phyloP scores from a whole-genome alignment of 169 alveolate genomes.

The Plasmodium fragile region DNA sequence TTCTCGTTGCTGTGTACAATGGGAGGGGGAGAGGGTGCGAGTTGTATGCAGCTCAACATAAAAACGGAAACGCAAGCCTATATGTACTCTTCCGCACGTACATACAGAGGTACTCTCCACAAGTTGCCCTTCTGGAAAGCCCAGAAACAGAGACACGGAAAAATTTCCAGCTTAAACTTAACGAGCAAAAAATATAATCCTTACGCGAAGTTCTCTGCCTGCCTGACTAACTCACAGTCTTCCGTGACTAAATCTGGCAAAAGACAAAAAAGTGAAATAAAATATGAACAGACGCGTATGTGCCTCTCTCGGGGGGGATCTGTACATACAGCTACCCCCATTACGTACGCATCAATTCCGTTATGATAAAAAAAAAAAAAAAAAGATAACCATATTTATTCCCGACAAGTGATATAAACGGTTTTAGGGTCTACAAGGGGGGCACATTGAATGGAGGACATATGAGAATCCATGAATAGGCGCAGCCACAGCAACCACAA shows the following conservation, averaged over 20 bases:
- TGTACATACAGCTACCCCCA: constrained; percentile 1
- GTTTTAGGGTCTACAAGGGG: constrained; percentile 50
- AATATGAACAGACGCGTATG: neutral
- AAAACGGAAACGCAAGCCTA: neutral
- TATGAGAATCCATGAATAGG: neutral
- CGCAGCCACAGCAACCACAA: neutral
- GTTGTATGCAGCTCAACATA: neutral
- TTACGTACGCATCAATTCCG: neutral
- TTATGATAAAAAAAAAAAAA: constrained; percentile 13
- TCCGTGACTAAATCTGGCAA: constrained; percentile 1
- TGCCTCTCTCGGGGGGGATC: neutral
- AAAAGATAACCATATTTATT: constrained; percentile 43
- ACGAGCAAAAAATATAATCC: neutral
- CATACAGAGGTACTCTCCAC: neutral
- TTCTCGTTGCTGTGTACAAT: constrained; percentile 29
- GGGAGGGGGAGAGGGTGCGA: neutral
- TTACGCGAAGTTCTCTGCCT: constrained; percentile 2
- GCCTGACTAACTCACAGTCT: neutral
- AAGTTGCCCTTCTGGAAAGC: neutral
- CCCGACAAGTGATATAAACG: constrained; percentile 77
- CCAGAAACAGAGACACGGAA: neutral
- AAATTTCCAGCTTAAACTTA: neutral
- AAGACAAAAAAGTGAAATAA: neutral
- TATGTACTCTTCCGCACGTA: neutral
- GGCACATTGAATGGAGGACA: constrained; percentile 5